A percentile compares a stretch with the other conserved stretches of the same genome.
phyloP scores from a whole-genome alignment of 2,329 filamentous ascomycete species.

The Cladophialophora exuberans region DNA sequence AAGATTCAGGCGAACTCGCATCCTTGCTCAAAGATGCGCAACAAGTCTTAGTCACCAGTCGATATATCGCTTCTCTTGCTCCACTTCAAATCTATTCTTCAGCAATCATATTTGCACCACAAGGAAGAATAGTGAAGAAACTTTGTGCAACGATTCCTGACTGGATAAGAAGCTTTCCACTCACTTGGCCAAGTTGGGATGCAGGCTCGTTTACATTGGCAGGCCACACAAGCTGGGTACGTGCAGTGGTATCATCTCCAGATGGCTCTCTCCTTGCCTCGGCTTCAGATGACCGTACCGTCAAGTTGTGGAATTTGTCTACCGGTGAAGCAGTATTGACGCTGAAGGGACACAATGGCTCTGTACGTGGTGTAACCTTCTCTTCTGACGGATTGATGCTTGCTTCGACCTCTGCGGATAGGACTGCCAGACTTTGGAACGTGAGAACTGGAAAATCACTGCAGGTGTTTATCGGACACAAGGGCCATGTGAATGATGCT shows the following conservation, averaged over 20 bases:
- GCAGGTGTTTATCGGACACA: neutral
- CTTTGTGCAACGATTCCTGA: slow-evolving; percentile 30
- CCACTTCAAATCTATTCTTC: slow-evolving; percentile 43
- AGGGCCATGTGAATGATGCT: neutral
- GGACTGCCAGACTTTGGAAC: slow-evolving; percentile 23
- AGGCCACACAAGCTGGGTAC: slow-evolving; percentile 26
- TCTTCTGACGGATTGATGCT: slow-evolving; percentile 30
- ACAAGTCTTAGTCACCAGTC: slow-evolving; percentile 38
- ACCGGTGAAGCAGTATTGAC: slow-evolving; percentile 25
- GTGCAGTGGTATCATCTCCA: slow-evolving; percentile 35
- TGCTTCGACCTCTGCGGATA: slow-evolving; percentile 22
- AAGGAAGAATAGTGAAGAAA: slow-evolving; percentile 33
- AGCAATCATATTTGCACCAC: slow-evolving; percentile 40
- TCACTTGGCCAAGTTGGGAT: slow-evolving; percentile 23
- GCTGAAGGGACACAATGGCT: slow-evolving; percentile 25
- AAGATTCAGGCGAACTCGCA: slow-evolving; percentile 16
- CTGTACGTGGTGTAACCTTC: slow-evolving; percentile 27
- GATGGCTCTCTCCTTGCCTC: slow-evolving; percentile 35
- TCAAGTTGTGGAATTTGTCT: slow-evolving; percentile 35
- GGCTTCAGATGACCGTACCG: slow-evolving; percentile 33
- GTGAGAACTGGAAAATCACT: neutral
- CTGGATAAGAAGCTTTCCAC: slow-evolving; percentile 7
- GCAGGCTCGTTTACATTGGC: slow-evolving; percentile 29
- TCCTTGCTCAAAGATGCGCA: slow-evolving; percentile 38
- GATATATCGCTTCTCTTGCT: slow-evolving; percentile 35